Conservation (phyloP, 352 stramenopile species). For the Peronospora tabacina region DNA sequence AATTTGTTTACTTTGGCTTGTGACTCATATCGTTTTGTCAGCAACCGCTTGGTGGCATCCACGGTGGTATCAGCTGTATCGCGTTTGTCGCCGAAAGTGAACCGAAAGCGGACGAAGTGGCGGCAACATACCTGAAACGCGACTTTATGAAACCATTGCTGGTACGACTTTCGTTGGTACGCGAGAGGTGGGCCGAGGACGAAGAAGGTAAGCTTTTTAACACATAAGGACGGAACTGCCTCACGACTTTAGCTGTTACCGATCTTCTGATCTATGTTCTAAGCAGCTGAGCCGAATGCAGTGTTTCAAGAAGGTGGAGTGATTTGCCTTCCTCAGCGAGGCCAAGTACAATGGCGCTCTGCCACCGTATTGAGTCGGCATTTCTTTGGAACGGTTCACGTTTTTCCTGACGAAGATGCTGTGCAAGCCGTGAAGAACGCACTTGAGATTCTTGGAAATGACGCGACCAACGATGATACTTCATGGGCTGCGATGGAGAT, state of each 20-base stretch:
- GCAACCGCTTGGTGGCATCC: conserved; percentile 32
- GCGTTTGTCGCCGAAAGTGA: conserved; percentile 41
- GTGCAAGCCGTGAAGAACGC: conserved; percentile 38
- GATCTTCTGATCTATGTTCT: conserved; percentile 19
- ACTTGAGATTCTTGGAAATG: conserved; percentile 46
- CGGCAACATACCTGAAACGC: conserved; percentile 47
- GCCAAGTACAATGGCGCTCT: conserved; percentile 34
- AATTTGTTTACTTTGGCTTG: background rate
- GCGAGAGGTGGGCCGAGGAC: conserved; percentile 38
- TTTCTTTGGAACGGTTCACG: conserved; percentile 33
- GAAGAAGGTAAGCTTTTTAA: conserved; percentile 20
- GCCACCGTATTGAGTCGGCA: conserved; percentile 20
- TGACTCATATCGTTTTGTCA: conserved; percentile 6
- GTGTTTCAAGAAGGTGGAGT: conserved; percentile 34
- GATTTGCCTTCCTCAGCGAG: conserved; percentile 40
- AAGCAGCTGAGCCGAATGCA: conserved; percentile 16
- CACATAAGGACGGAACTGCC: background rate
- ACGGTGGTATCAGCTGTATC: conserved; percentile 44
- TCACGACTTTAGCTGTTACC: conserved; percentile 14
- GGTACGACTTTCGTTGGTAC: conserved; percentile 45
- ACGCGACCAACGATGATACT: conserved; percentile 7
- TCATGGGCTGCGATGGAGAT: conserved; percentile 26
- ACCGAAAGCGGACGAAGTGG: conserved; percentile 28
- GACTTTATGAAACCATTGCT: conserved; percentile 62
- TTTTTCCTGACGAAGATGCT: conserved; percentile 44